phyloP scores from a whole-genome alignment of 176 grass and related monocot genomes.

The Phragmites australis region DNA sequence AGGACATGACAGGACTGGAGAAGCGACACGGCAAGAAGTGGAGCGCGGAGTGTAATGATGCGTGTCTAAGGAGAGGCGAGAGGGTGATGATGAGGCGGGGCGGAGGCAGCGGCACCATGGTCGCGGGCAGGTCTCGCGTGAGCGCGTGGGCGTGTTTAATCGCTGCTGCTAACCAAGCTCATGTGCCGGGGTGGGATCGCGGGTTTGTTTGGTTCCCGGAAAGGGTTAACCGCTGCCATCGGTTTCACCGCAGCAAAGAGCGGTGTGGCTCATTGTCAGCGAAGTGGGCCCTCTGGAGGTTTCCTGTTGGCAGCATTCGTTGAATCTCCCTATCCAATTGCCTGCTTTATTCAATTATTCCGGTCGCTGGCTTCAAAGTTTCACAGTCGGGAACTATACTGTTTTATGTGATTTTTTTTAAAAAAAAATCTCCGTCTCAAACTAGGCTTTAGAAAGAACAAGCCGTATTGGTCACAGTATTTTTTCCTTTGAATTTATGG shows the following conservation, averaged over 20 bases:
- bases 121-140: slow-evolving; percentile 32
- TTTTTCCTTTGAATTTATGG: not conserved
- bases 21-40: not conserved
- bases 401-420: not conserved
- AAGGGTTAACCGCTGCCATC: not conserved
- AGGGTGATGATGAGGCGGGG: slow-evolving; percentile 63
- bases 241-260: not conserved
- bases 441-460: not conserved
- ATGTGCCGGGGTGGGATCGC: not conserved
- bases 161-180: not conserved
- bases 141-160: slow-evolving; percentile 21
- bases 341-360: slow-evolving; percentile 19
- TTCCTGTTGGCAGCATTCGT: slow-evolving; percentile 28
- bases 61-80: slow-evolving; percentile 78
- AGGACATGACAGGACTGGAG: not conserved
- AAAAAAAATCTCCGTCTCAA: not conserved
- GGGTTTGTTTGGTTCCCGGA: not conserved
- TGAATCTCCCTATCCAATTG: slow-evolving; percentile 24
- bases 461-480: not conserved
- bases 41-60: slow-evolving; percentile 60
- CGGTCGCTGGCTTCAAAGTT: not conserved
- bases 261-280: not conserved
- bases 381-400: not conserved
- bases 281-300: slow-evolving; percentile 13
- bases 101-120: slow-evolving; percentile 34